Evolutionary conservation across 2,329 filamentous ascomycete genomes (phyloP).

Genomic region (Colletotrichum falcatum): DNA sequence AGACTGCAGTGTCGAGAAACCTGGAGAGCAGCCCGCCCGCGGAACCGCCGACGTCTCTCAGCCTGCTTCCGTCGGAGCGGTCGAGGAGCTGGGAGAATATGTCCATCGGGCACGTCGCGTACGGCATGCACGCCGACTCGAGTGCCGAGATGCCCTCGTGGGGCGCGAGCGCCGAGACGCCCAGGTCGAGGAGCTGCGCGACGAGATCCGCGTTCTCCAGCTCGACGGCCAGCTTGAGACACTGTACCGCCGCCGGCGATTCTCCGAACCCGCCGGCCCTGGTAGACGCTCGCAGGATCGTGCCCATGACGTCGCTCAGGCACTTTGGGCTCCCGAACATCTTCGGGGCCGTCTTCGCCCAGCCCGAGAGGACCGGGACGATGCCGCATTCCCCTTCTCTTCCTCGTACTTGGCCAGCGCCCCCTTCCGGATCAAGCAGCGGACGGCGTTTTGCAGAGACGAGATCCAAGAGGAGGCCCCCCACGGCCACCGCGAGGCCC

Average conservation of each 20-base stretch:
- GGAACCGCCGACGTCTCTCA: background rate
- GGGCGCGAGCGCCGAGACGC: conserved; percentile 5
- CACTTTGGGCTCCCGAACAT: background rate
- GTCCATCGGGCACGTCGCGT: background rate
- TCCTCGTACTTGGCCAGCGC: conserved; percentile 21
- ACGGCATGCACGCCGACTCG: background rate
- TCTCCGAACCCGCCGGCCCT: background rate
- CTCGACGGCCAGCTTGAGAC: background rate
- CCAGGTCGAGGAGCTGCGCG: background rate
- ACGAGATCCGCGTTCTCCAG: background rate
- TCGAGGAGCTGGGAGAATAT: conserved; percentile 15
- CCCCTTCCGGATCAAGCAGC: conserved; percentile 6
- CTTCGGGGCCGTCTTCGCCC: background rate
- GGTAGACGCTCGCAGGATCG: conserved; percentile 5
- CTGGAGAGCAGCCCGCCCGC: background rate
- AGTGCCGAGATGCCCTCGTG: background rate
- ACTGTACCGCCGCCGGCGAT: background rate
- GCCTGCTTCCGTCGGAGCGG: background rate
- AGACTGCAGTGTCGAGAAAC: background rate
- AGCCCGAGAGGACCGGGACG: conserved; percentile 2
- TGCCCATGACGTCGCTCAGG: background rate
- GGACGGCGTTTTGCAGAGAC: background rate
- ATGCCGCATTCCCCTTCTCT: background rate
- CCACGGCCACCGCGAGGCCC: conserved; percentile 8
- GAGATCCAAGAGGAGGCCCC: background rate